Conservation (phyloP, 2,329 filamentous ascomycete genomes). For the Colletotrichum sp. region DNA sequence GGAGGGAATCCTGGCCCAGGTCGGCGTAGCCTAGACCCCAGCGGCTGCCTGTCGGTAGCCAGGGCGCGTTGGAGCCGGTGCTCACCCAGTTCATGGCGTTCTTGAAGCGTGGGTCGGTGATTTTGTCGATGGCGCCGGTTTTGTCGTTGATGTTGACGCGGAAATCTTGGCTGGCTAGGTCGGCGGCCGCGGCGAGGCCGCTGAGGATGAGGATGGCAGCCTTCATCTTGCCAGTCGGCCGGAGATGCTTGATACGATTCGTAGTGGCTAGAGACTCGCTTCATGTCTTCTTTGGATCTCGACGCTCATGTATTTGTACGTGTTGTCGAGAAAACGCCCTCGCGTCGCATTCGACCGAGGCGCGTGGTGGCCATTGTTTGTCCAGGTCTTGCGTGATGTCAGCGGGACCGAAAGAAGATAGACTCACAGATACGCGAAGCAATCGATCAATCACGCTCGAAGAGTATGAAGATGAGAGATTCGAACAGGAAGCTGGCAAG, state of each 20-base stretch:
- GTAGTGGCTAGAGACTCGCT: background rate
- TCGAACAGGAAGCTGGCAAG: background rate
- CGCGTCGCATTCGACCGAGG: background rate
- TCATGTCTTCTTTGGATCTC: background rate
- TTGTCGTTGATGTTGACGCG: background rate
- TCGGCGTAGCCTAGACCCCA: conserved; percentile 15
- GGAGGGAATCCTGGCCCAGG: background rate
- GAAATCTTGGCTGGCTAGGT: conserved; percentile 1
- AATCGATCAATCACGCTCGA: background rate
- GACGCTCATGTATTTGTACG: background rate
- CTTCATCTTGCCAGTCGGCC: background rate
- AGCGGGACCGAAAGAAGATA: background rate
- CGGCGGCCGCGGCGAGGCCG: background rate
- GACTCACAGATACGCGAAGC: background rate
- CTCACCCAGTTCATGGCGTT: conserved; percentile 11
- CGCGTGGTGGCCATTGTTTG: background rate
- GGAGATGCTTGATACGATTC: background rate
- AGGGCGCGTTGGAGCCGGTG: conserved; percentile 7
- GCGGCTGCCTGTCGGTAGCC: conserved; percentile 8
- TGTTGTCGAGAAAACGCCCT: background rate
- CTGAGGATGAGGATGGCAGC: background rate
- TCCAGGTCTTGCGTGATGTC: background rate
- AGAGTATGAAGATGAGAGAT: background rate
- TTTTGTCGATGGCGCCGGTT: background rate
- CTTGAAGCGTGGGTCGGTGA: background rate